Percentiles rank a stretch among this genome's conserved stretches.
Conservation (phyloP, 257 asterid genomes). For the Fraxinus anomala region DNA sequence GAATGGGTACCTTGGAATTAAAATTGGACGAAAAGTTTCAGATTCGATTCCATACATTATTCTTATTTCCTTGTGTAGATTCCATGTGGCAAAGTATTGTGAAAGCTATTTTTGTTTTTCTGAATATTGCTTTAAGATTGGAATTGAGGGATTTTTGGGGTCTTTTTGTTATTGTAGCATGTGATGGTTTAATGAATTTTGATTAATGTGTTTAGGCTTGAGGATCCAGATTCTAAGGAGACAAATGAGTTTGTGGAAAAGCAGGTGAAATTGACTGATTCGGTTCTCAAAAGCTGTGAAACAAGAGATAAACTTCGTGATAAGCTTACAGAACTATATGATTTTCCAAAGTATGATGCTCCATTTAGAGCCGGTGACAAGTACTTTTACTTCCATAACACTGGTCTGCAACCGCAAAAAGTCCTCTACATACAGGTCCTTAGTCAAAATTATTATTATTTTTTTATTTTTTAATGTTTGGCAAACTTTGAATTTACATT, state of each 20-base stretch:
- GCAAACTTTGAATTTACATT: neutral
- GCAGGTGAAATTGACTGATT: conserved; percentile 51
- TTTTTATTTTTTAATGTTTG: neutral
- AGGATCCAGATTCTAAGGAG: conserved; percentile 68
- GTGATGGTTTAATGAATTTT: conserved; percentile 7
- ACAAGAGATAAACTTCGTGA: conserved; percentile 49
- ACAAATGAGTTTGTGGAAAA: conserved; percentile 58
- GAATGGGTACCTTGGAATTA: neutral
- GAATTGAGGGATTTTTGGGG: neutral
- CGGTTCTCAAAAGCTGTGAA: conserved; percentile 51
- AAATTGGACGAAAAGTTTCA: neutral
- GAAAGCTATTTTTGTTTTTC: neutral
- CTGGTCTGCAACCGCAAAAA: conserved; percentile 67
- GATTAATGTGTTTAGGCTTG: conserved; percentile 49
- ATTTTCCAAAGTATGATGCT: conserved; percentile 55
- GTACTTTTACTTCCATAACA: conserved; percentile 56
- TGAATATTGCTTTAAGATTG: neutral
- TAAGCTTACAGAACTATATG: conserved; percentile 47
- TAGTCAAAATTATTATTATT: neutral
- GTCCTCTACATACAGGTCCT: conserved; percentile 63
- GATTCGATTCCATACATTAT: neutral
- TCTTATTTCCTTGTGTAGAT: neutral
- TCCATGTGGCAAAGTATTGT: conserved; percentile 6
- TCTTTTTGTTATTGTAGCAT: neutral
- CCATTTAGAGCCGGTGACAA: conserved; percentile 60